These are phyloP conservation scores for Yarrowia yakushimensis DNA, from an alignment of 805 yeast species.

Conservation along the genomic window DNA sequence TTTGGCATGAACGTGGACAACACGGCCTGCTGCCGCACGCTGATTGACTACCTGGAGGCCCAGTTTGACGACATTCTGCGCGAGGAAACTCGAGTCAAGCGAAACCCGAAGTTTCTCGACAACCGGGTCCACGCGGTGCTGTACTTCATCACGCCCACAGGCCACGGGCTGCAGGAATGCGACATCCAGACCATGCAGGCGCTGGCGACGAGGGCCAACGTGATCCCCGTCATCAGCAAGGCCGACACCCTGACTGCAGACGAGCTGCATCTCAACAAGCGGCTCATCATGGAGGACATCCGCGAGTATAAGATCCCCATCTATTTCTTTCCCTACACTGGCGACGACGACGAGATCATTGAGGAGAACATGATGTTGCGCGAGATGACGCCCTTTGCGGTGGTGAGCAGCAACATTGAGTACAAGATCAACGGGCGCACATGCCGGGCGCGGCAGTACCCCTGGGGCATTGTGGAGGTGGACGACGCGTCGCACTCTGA, in stretches of 20 bases:
- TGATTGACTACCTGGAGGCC: constrained; percentile 58
- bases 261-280: constrained; percentile 72
- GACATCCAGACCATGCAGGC: constrained; percentile 77
- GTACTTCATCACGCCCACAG: constrained; percentile 64
- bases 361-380: constrained; percentile 42
- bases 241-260: constrained; percentile 79
- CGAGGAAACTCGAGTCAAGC: constrained; percentile 79
- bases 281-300: constrained; percentile 71
- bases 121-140: constrained; percentile 78
- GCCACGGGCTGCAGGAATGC: constrained; percentile 54
- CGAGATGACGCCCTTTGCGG: constrained; percentile 57
- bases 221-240: constrained; percentile 82
- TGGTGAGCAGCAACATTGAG: constrained; percentile 49
- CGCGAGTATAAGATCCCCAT: constrained; percentile 65
- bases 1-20: constrained; percentile 73
- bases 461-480: constrained; percentile 62
- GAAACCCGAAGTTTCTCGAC: constrained; percentile 76
- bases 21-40: constrained; percentile 46
- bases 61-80: constrained; percentile 69
- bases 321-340: constrained; percentile 60
- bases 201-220: constrained; percentile 74
- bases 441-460: constrained; percentile 53
- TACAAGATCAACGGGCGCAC: constrained; percentile 41
- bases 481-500: constrained; percentile 43
- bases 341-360: constrained; percentile 37